A percentile compares a stretch with the other conserved stretches of the same genome.
Conservation (phyloP, 2,329 filamentous ascomycete species). For the Aspergillus costaricaensis region DNA sequence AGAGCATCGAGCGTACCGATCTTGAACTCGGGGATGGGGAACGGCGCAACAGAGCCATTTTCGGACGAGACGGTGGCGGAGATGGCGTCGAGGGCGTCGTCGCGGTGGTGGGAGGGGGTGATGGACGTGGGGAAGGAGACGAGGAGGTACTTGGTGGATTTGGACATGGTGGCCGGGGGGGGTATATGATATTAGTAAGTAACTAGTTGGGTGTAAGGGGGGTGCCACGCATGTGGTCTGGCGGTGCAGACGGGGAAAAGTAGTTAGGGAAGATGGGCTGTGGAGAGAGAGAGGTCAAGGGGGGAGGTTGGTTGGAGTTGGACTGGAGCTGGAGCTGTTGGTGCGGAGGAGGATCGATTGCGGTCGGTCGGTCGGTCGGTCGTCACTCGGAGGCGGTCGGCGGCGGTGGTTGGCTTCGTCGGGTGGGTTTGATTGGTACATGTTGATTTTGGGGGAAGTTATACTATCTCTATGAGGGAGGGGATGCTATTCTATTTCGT, state of each 20-base stretch:
- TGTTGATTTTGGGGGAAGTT: too few species aligned
- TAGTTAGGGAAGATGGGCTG: background rate
- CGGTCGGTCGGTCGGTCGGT: slow-evolving; percentile 5
- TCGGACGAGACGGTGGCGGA: slow-evolving; percentile 71
- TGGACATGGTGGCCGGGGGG: slow-evolving; percentile 40
- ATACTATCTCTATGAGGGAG: too few species aligned
- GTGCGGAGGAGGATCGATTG: background rate
- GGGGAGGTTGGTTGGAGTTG: background rate
- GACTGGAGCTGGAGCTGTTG: slow-evolving; percentile 2
- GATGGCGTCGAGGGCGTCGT: slow-evolving; percentile 78
- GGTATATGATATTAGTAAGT: background rate
- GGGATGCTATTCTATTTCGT: too few species aligned
- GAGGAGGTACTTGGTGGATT: slow-evolving; percentile 71
- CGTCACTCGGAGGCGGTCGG: slow-evolving; percentile 8
- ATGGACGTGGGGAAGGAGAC: slow-evolving; percentile 88
- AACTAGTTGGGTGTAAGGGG: background rate
- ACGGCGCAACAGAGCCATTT: slow-evolving; percentile 73
- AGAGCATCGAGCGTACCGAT: slow-evolving; percentile 94
- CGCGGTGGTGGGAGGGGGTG: slow-evolving; percentile 74
- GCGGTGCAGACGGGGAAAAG: background rate
- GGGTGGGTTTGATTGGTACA: too few species aligned
- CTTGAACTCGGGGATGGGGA: slow-evolving; percentile 91
- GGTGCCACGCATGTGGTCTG: slow-evolving; percentile 3
- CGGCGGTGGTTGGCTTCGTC: background rate
- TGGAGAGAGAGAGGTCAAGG: background rate